Base-by-base conservation (phyloP, 306 rosid species). In the Cyclanthera cordifolia region DNA sequence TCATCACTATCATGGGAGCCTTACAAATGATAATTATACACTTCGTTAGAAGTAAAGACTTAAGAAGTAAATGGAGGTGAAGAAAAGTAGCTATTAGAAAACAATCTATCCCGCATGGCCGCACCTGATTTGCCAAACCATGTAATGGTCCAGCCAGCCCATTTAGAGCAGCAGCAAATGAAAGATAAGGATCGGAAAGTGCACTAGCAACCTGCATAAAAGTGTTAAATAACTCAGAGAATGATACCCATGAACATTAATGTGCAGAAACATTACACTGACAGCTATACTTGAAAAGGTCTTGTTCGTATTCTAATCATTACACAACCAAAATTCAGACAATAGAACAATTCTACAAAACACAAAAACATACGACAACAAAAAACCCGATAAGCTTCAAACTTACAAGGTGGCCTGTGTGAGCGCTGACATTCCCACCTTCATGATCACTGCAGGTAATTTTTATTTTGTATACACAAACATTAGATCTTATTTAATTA, bases 71-170 rank as follows among this genome's bases (percentile, higher is more conserved):
- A 60, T 9, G 20, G 47, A 58, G 70, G 23, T 2, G 32, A 28
- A 28, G n/a, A 56, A 17, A 10, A 46, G 56, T 7, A 51, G 72
- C 57, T 56, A 13, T 54, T 27, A 48, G 68, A 20, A 32, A 70
- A 14, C 15, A 59, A 23, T 61, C 25, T 70, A 75, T 43, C 52
- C 23, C 75, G 71, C n/a, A n/a, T n/a, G n/a, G n/a, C n/a, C n/a
- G n/a, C 46, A 94, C 99, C 99, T 94, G 99, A 85, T 93, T 93
- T 69, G 99, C 99, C 90, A 93, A 86, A 74, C 99, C 99, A 85
- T 93, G 99, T 60, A 94, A 85, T 54, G 99, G 99, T 58, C 99
- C 97, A 78, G 99, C 97, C 82, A 94, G 77, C 76, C 99, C 99
- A 61, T 94, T 94, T 83, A 94, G 84, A 74, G 99, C 99, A 68